Evolutionary conservation across 2,329 filamentous ascomycete species (phyloP), one percentile per base, ranked within the genome.

Genomic region (Chaetomiaceae sp.): DNA sequence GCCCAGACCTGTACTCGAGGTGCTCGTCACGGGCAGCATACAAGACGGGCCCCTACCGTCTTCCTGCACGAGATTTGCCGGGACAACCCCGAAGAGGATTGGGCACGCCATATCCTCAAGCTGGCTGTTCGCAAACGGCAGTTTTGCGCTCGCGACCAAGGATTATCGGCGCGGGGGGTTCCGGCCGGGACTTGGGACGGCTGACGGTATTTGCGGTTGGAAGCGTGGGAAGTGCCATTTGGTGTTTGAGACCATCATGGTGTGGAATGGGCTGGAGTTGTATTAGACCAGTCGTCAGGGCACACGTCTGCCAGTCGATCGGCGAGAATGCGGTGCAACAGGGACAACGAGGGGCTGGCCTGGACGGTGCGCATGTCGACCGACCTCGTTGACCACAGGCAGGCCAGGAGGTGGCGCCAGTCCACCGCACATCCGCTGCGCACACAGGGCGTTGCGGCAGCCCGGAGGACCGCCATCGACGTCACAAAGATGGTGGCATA

Each of bases 11-110:
- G 27, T 35, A n/a, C 43, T 51, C 13, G 47, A 51, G 30, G 49
- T 37, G 19, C 35, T 51, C 43, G 30, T 51, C 17, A 47, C 49
- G n/a, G 49, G 49, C 13, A 37, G 49, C 6, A 42, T 51, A 19
- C 30, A 43, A 43, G 43, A 35, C 34, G 16, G 13, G 44, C 37
- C 27, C 49, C 49, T 20, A 51, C 43, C 19, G 38, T 39, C 19
- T 51, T 46, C 10, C 37, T 51, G 20, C 47, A 51, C 43, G 27
- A 46, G 42, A 47, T 51, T 20, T 17, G n/a, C 19, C 42, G 33
- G 27, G 35, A 51, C 23, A 38, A 51, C 30, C 34, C 35, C 14
- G 43, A 51, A 35, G n/a, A 39, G 20, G 27, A 47, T 9, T 51
- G 49, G 49, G 37, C 21, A 23, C 47, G 19, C 39, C 30, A 44